Evolutionary conservation across 179 eudicot genomes (phyloP).

Genomic region (Heliamphora pulchella): DNA sequence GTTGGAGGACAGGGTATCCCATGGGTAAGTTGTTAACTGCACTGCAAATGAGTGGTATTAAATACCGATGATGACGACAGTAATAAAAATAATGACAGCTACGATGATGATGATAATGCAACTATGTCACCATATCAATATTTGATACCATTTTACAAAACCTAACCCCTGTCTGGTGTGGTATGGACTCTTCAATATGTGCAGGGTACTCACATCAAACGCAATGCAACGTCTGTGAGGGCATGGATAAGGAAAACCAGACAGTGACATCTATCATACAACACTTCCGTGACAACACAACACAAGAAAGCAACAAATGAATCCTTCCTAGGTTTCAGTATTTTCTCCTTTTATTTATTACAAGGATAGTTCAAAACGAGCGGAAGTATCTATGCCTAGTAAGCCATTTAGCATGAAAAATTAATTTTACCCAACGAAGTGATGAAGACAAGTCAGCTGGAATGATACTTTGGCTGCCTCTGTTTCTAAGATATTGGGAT

Average conservation of each 20-base stretch:
- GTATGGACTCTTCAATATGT: not conserved
- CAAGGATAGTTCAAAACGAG: not conserved
- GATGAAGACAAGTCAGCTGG: not conserved
- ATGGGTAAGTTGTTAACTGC: conserved; percentile 94
- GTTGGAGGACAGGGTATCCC: conserved; percentile 95
- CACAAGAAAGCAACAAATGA: not conserved
- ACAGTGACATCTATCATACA: not conserved
- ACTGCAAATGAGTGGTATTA: conserved; percentile 32
- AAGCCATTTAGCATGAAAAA: not conserved
- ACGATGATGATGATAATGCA: not conserved
- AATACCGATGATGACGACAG: conserved; percentile 19
- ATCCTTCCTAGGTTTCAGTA: not conserved
- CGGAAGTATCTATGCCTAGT: not conserved
- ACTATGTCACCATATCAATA: not conserved
- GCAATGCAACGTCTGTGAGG: not conserved
- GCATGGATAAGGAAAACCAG: not conserved
- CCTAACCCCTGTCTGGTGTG: not conserved
- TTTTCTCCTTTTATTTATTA: too few relatives aligned
- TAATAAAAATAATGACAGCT: too few relatives aligned
- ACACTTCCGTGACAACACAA: not conserved
- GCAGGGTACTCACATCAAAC: not conserved
- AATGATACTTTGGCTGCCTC: not conserved
- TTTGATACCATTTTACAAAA: not conserved
- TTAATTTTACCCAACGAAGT: not conserved
- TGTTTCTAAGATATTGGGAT: not conserved